Percentiles rank a stretch among this genome's conserved stretches.
Evolutionary conservation across 305 asterid species (phyloP).

Genomic region (Plantago coronopus): DNA sequence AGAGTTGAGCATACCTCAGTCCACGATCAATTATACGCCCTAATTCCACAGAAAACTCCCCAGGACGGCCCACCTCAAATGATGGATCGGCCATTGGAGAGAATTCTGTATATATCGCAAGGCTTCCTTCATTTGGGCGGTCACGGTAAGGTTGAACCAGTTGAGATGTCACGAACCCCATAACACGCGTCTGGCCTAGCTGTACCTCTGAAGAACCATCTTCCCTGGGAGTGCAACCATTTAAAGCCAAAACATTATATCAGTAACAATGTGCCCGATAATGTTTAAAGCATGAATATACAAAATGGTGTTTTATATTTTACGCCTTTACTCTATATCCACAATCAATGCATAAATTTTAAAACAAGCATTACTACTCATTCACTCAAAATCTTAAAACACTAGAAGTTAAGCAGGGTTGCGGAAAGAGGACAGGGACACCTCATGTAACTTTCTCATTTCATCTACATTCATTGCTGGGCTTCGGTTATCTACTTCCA

Average conservation of each 20-base stretch:
- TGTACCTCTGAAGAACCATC: conserved; percentile 96
- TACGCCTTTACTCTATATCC: too few species aligned
- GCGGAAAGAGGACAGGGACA: too few species aligned
- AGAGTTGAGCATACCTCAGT: conserved; percentile 51
- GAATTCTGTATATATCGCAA: conserved; percentile 77
- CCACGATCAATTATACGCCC: conserved; percentile 96
- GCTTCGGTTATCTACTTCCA: too few species aligned
- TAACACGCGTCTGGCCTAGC: conserved; percentile 81
- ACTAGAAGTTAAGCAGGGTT: too few species aligned
- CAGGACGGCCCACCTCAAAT: conserved; percentile 87
- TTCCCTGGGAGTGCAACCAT: conserved; percentile 42
- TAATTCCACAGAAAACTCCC: conserved; percentile 84
- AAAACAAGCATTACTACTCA: too few species aligned
- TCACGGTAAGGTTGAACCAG: conserved; percentile 86
- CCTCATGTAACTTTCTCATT: too few species aligned
- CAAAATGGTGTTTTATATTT: too few species aligned
- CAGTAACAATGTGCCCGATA: too few species aligned
- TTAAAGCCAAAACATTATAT: neutral
- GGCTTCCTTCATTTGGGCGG: conserved; percentile 82
- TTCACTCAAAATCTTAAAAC: too few species aligned
- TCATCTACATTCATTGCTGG: too few species aligned
- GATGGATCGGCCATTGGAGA: conserved; percentile 99
- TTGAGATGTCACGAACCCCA: conserved; percentile 78
- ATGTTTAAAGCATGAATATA: conserved; percentile 1
- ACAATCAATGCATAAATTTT: too few species aligned